Evolutionary conservation across 306 rosid species (phyloP).

Genomic region (Astragalus glycyphyllos): DNA sequence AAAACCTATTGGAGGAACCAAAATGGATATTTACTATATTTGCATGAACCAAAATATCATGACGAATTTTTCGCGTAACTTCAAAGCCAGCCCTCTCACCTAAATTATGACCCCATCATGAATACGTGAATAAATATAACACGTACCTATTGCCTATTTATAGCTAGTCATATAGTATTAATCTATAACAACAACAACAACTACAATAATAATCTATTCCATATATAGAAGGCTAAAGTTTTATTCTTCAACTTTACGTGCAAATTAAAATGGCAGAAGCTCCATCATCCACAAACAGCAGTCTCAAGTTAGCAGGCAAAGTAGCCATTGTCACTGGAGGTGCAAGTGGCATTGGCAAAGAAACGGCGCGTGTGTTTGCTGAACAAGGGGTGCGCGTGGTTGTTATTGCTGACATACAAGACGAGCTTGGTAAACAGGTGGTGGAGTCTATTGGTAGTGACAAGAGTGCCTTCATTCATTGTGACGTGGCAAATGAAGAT

Average conservation of each 20-base stretch:
- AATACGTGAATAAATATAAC: too few species aligned
- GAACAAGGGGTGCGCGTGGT: constrained; percentile 49
- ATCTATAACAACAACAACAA: too few species aligned
- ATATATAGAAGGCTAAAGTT: neutral
- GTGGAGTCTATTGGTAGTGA: constrained; percentile 49
- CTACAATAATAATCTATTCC: too few species aligned
- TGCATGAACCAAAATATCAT: too few species aligned
- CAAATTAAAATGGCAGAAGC: constrained; percentile 33
- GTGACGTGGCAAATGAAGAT: constrained; percentile 59
- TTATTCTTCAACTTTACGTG: neutral
- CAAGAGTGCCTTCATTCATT: constrained; percentile 52
- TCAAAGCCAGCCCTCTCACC: too few species aligned
- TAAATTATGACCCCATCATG: too few species aligned
- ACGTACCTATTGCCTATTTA: too few species aligned
- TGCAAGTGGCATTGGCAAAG: constrained; percentile 69
- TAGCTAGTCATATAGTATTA: too few species aligned
- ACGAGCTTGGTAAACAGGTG: constrained; percentile 47
- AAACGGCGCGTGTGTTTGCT: constrained; percentile 51
- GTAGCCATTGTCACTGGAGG: constrained; percentile 63
- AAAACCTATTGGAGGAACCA: too few species aligned
- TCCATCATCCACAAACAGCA: neutral
- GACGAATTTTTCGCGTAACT: too few species aligned
- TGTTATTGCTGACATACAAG: constrained; percentile 61
- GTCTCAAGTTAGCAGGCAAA: constrained; percentile 47
- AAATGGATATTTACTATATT: too few species aligned